Base-by-base conservation (phyloP, 805 yeast species). In the Kodamaea sagamina region DNA sequence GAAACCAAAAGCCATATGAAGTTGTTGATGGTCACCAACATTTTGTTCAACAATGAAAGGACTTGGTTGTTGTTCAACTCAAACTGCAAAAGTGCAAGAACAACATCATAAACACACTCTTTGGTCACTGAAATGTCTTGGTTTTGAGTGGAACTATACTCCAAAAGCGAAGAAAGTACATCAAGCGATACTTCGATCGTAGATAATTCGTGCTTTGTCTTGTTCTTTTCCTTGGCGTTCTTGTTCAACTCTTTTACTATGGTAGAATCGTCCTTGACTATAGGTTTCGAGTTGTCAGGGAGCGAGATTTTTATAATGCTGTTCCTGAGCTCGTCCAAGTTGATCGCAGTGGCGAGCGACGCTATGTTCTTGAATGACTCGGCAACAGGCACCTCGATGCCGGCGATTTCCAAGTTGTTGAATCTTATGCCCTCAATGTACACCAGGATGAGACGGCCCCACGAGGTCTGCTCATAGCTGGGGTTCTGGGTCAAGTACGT, bases 171-270 rank as follows among this genome's bases (percentile, higher is more conserved):
- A 1, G 97, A 80, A 17, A 88, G 68, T 24, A 92, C 61, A 59
- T 92, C 98, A 16, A 90, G 63, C 0, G 85, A 71, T 0, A 84
- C 72, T 52, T 88, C 95, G 16, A 86, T 66, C 3, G 86, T 73
- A 49, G 83, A 83, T 38, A 85, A 62, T 39, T 77, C 74, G 34
- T 74, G 63, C 49, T 76, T 74, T 2, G 86, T 79, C 10, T 56
- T 57, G 6, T 63, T 55, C 43, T 34, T 46, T 15, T 34, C 31
- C 10, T 31, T 38, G 1, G 76, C 71, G 34, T 65, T 68, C 19
- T 68, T 69, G 3, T 74, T 60, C 27, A 43, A 35, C 32, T 64
- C 65, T 67, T 41, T 39, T 4, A 42, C 38, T n/a, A 42, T 39
- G 3, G 41, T 35, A 4, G 51, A 49, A 9, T 47, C 44, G 19